These are phyloP conservation scores for Globisporangium viniferum DNA, from an alignment of 352 stramenopile species.

Conservation along the genomic window DNA sequence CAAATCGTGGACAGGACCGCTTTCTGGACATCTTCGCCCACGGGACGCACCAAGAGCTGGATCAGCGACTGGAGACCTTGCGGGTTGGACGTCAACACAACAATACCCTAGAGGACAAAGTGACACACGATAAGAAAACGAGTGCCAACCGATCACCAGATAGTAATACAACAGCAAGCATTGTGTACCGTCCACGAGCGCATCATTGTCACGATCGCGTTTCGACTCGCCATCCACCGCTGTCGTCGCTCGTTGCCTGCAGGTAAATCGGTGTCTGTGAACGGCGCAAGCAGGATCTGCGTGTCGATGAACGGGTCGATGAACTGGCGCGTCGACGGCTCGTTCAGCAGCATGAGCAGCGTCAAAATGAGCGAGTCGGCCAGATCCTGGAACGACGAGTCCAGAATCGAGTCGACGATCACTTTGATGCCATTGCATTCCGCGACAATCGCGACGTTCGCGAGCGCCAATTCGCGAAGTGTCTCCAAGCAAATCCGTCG, in stretches of 20 bases:
- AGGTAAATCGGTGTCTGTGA: slow-evolving; percentile 86
- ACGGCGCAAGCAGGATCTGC: slow-evolving; percentile 80
- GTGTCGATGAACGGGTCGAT: slow-evolving; percentile 88
- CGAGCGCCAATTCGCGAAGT: slow-evolving; percentile 72
- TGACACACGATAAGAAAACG: not conserved
- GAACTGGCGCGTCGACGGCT: slow-evolving; percentile 79
- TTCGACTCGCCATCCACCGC: slow-evolving; percentile 88
- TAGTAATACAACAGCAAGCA: not conserved
- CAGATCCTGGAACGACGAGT: slow-evolving; percentile 86
- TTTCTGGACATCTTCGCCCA: slow-evolving; percentile 88
- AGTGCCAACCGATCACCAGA: not conserved
- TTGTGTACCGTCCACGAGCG: slow-evolving; percentile 76
- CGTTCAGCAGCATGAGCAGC: slow-evolving; percentile 81
- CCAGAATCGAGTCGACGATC: slow-evolving; percentile 84
- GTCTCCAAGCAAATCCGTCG: slow-evolving; percentile 85
- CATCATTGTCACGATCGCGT: slow-evolving; percentile 89
- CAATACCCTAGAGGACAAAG: slow-evolving; percentile 47
- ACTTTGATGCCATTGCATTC: slow-evolving; percentile 82
- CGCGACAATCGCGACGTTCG: slow-evolving; percentile 80
- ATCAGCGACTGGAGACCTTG: slow-evolving; percentile 85
- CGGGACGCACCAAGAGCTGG: slow-evolving; percentile 82
- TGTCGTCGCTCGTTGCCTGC: slow-evolving; percentile 81
- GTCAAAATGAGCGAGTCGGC: slow-evolving; percentile 84
- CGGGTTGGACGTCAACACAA: slow-evolving; percentile 84
- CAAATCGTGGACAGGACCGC: slow-evolving; percentile 85